Evolutionary conservation across 257 asterid genomes (phyloP).

Genomic region (Apocynum venetum): DNA sequence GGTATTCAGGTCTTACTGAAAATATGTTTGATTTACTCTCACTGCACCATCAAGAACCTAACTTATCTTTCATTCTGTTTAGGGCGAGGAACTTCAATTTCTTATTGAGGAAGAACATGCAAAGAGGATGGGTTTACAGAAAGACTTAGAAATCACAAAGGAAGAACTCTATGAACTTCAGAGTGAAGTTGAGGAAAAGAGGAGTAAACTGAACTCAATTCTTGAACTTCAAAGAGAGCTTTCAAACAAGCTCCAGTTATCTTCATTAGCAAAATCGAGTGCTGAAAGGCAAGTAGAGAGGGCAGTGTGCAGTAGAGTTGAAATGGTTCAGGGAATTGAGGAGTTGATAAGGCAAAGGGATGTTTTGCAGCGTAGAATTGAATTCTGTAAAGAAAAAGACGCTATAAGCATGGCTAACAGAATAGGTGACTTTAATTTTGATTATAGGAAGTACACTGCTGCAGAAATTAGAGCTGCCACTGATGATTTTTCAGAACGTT

Average conservation of each 20-base stretch:
- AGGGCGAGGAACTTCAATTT: conserved; percentile 51
- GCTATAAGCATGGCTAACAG: conserved; percentile 38
- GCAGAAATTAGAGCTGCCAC: conserved; percentile 60
- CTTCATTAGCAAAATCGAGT: conserved; percentile 38
- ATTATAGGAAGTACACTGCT: conserved; percentile 48
- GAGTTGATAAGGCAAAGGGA: conserved; percentile 44
- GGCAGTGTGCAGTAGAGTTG: conserved; percentile 35
- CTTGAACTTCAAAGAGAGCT: conserved; percentile 55
- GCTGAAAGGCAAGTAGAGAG: conserved; percentile 50
- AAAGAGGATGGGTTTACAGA: conserved; percentile 33
- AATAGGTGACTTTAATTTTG: conserved; percentile 27
- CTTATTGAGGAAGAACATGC: conserved; percentile 28
- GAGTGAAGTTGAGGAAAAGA: conserved; percentile 43
- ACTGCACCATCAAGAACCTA: not conserved
- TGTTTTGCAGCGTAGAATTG: conserved; percentile 53
- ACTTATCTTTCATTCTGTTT: not conserved
- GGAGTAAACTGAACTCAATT: conserved; percentile 42
- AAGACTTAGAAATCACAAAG: conserved; percentile 36
- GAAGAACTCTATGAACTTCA: conserved; percentile 40
- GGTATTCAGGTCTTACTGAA: not conserved
- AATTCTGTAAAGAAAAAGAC: conserved; percentile 61
- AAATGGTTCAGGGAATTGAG: conserved; percentile 53
- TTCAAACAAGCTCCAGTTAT: conserved; percentile 41
- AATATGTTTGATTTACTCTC: not conserved
- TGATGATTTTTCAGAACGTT: conserved; percentile 38